Base-by-base conservation (phyloP, 2,329 filamentous ascomycete species). In the Hortaea sp. region DNA sequence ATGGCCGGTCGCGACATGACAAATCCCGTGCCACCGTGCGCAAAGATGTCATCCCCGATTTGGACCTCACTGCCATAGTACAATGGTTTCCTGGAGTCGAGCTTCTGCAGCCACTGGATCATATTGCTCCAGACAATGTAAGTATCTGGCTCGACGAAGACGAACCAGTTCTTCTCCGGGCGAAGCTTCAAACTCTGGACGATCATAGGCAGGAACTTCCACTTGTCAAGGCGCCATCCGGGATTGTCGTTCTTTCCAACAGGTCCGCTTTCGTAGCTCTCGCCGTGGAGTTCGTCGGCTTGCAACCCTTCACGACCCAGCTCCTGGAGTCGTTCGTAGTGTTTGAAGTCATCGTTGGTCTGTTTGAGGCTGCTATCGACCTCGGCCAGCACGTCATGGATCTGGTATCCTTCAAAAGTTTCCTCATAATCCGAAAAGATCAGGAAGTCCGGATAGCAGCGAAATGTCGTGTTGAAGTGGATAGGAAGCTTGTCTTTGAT, bases 381-480 rank as follows among this genome's bases (percentile, higher is more conserved):
- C 6, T 59, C 51, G 37, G 55, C 57, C 10, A 70, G 58, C 11
- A 64, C 66, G 46, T 70, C 66, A 40, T 57, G 51, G 6, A 62
- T 50, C 13, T 58, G 43, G 32, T 57, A 45, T 29, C 75, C 75
- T 7, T 69, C 64, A 41, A 79, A 71, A 6, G 68, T 60, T 57
- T 76, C 71, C 28, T 71, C 69, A 45, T 74, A 74, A 59, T 81
- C 78, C 49, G 77, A 80, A 62, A 77, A 79, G 55, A 81, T 72
- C 43, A 73, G 69, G 44, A 72, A 74, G 58, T 78, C 64, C 30
- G 74, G 71, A 38, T 76, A 69, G 63, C 77, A 81, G 51, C 68
- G 66, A 13, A 80, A 66, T 0, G 75, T 76, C 1, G 74, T 76
- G 43, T 67, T 59, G 48, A 78, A 69, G 53, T 79, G 76, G 2